These are phyloP conservation scores for Fusarium sp. DNA, from an alignment of 2,329 filamentous ascomycete genomes.

Conservation along the genomic window DNA sequence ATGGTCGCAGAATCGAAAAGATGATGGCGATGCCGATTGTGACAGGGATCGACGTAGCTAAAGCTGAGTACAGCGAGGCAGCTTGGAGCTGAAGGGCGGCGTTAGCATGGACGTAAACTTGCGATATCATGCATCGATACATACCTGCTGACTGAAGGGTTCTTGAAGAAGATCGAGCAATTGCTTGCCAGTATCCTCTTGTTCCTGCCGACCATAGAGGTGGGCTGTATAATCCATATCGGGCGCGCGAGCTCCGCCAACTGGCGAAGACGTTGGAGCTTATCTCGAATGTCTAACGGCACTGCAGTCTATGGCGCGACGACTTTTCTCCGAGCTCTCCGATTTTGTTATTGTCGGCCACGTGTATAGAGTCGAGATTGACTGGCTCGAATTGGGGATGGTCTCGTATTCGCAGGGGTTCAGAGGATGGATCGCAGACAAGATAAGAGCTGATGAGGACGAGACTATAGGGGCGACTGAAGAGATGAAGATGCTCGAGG, in stretches of 20 bases:
- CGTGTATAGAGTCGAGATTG: slow-evolving; percentile 9
- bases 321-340: background rate
- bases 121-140: background rate
- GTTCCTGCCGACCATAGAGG: slow-evolving; percentile 18
- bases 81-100: slow-evolving; percentile 34
- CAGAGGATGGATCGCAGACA: background rate
- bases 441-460: slow-evolving; percentile 7
- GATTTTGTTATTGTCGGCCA: background rate
- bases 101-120: slow-evolving; percentile 6
- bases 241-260: slow-evolving; percentile 38
- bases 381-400: background rate
- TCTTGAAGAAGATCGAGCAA: slow-evolving; percentile 60
- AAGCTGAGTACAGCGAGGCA: slow-evolving; percentile 76
- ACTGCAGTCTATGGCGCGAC: background rate
- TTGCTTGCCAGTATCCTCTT: slow-evolving; percentile 52
- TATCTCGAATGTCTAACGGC: background rate
- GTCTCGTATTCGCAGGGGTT: slow-evolving; percentile 32
- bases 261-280: slow-evolving; percentile 34
- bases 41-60: slow-evolving; percentile 81
- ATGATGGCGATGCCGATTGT: slow-evolving; percentile 77
- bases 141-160: slow-evolving; percentile 60
- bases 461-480: background rate
- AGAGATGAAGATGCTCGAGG: background rate
- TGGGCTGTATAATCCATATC: slow-evolving; percentile 36
- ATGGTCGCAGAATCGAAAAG: slow-evolving; percentile 91